These are phyloP conservation scores for Fusarium floridanum DNA, from an alignment of 2,329 filamentous ascomycete species.

Conservation along the genomic window DNA sequence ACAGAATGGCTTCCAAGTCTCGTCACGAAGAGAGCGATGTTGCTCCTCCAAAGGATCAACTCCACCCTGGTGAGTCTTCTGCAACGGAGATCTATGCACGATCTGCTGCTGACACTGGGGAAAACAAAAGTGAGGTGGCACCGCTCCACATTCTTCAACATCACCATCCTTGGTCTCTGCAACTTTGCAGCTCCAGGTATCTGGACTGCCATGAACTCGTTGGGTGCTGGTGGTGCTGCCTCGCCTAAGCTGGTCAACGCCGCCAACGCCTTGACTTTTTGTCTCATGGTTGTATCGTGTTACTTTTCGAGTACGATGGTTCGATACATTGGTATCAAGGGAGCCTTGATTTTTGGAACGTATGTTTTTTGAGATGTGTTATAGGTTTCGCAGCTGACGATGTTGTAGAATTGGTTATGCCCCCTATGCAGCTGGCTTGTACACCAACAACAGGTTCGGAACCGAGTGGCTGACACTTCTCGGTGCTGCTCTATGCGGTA, in stretches of 20 bases:
- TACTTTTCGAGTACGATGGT: constrained; percentile 74
- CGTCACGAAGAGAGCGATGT: constrained; percentile 41
- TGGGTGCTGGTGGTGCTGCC: constrained; percentile 76
- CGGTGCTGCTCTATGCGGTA: constrained; percentile 76
- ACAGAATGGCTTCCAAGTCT: constrained; percentile 29
- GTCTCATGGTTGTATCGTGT: constrained; percentile 79
- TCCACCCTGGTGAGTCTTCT: constrained; percentile 44
- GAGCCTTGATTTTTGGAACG: constrained; percentile 78
- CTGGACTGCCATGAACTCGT: constrained; percentile 80
- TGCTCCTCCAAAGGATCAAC: constrained; percentile 48
- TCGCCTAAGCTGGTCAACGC: constrained; percentile 76
- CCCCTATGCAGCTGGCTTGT: constrained; percentile 77
- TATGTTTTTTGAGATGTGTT: constrained; percentile 46
- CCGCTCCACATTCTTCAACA: constrained; percentile 79
- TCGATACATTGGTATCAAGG: constrained; percentile 77
- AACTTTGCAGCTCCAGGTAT: constrained; percentile 79
- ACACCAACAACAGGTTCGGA: constrained; percentile 78
- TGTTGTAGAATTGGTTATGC: constrained; percentile 71
- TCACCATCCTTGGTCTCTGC: constrained; percentile 77
- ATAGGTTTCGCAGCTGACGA: constrained; percentile 3
- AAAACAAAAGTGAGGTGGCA: constrained; percentile 73
- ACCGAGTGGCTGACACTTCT: constrained; percentile 77
- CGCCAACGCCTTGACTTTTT: constrained; percentile 79
- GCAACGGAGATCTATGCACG: not conserved
- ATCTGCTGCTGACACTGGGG: not conserved